Percentiles rank a stretch among this genome's conserved stretches.
Evolutionary conservation across 2,329 filamentous ascomycete genomes (phyloP).

Genomic region (Fusarium guadeloupense): DNA sequence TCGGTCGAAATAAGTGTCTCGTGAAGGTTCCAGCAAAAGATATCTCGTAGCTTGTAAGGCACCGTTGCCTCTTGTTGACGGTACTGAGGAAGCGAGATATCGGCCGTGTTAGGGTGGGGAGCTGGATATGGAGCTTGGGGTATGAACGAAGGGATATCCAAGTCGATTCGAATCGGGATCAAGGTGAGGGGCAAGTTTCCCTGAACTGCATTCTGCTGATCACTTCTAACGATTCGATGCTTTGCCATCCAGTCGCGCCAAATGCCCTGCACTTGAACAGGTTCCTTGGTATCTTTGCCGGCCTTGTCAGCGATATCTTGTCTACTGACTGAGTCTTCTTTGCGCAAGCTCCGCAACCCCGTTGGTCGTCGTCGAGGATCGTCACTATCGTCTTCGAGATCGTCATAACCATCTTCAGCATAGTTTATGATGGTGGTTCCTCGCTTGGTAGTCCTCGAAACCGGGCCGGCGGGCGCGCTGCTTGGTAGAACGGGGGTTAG

Average conservation of each 20-base stretch:
- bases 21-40: slow-evolving; percentile 98
- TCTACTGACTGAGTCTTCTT: slow-evolving; percentile 73
- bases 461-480: slow-evolving; percentile 70
- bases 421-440: slow-evolving; percentile 98
- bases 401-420: slow-evolving; percentile 93
- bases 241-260: slow-evolving; percentile 97
- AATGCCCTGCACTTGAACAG: slow-evolving; percentile 87
- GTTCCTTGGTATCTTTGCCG: slow-evolving; percentile 81
- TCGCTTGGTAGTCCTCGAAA: slow-evolving; percentile 91
- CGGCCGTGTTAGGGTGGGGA: slow-evolving; percentile 69
- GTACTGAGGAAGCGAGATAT: slow-evolving; percentile 81
- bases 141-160: slow-evolving; percentile 84
- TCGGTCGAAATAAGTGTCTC: slow-evolving; percentile 94
- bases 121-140: slow-evolving; percentile 72
- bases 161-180: slow-evolving; percentile 94
- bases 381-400: slow-evolving; percentile 76
- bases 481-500: slow-evolving; percentile 84
- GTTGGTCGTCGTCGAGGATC: slow-evolving; percentile 81
- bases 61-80: slow-evolving; percentile 80
- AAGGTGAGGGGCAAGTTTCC: slow-evolving; percentile 86
- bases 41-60: slow-evolving; percentile 88
- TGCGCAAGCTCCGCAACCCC: slow-evolving; percentile 82
- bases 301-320: slow-evolving; percentile 77
- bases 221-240: slow-evolving; percentile 62
- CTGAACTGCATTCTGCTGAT: slow-evolving; percentile 69